Evolutionary conservation across 2,329 filamentous ascomycete species (phyloP), one percentile per base, ranked within the genome.

Genomic region (Trichophyton rubrum): DNA sequence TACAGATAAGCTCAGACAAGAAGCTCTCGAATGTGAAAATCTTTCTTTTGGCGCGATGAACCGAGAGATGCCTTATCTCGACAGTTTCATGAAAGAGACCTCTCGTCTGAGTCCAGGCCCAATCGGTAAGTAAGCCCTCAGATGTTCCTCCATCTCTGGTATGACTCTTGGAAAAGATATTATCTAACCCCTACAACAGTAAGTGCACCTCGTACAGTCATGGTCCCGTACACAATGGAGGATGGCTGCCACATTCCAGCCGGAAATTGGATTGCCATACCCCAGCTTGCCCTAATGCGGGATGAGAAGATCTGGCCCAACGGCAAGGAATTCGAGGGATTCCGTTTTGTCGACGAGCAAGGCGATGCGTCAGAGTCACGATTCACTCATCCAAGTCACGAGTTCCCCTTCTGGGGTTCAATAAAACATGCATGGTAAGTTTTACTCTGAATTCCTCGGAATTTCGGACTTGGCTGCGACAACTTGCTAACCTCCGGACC

Each of bases 31-130:
- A 13, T 51, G 45, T 27, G 45, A 51, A 13, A 51, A 51, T 24
- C 11, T 51, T 3, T 51, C 45, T 6, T 20, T 63, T 3, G 20
- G 53, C 2, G 62, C 62, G 8, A n/a, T 67, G 11, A 22, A 38
- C 3, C 58, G 63, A n/a, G 61, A 65, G 20, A 47, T 68, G 59
- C 41, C 35, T 3, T 59, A 62, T 4, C 41, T 68, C 24, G 67
- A 68, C 24, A 68, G 66, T 41, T 65, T 68, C 22, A 47, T 68
- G 24, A 67, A 65, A 41, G 67, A 67, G 51, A 60, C 58, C 1
- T 64, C 65, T 30, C 63, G 67, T 4, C 43, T 67, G 24, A 65
- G 62, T 30, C 65, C 64, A 2, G 59, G 61, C 2, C 59, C 41
- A 13, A 47, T 64, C 13, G 35, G 66, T 68, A 60, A 58, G 62